Percentiles rank a stretch among this genome's conserved stretches.
Conservation (phyloP, 1,284 basidiomycete genomes). For the Cerrena zonata region DNA sequence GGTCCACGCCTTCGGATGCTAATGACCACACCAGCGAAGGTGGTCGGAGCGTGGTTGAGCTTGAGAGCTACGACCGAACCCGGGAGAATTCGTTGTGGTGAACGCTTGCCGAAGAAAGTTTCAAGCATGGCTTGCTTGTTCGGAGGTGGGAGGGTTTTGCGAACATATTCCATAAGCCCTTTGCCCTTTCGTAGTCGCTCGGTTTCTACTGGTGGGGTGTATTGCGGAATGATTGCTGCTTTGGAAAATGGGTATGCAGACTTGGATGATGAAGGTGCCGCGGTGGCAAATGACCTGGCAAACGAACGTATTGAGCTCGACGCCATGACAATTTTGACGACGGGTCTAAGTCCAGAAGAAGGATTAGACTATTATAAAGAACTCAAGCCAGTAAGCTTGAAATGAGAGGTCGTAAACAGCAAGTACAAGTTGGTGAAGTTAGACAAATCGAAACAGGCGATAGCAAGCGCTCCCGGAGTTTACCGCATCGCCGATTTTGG, state of each 20-base stretch:
- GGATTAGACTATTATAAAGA: too few relatives aligned
- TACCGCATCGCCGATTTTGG: not conserved
- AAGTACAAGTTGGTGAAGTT: too few relatives aligned
- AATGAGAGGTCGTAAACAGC: too few relatives aligned
- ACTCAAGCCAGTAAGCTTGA: too few relatives aligned
- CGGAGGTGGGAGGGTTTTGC: slow-evolving; percentile 57
- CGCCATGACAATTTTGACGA: slow-evolving; percentile 22
- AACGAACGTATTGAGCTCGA: slow-evolving; percentile 22
- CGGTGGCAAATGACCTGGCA: slow-evolving; percentile 41
- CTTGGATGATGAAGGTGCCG: slow-evolving; percentile 14
- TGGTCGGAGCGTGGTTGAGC: slow-evolving; percentile 63
- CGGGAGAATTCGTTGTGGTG: slow-evolving; percentile 61
- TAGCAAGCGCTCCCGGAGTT: not conserved
- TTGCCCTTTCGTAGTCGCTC: slow-evolving; percentile 58
- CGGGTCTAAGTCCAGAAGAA: too few relatives aligned
- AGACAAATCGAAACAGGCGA: too few relatives aligned
- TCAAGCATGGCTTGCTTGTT: slow-evolving; percentile 64
- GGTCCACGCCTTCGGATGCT: slow-evolving; percentile 73
- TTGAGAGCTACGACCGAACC: slow-evolving; percentile 79
- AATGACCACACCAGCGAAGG: slow-evolving; percentile 83
- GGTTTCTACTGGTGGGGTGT: slow-evolving; percentile 33
- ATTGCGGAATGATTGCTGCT: slow-evolving; percentile 50
- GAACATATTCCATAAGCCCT: slow-evolving; percentile 74
- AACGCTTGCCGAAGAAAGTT: slow-evolving; percentile 65
- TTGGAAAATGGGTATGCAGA: slow-evolving; percentile 71